Conservation (phyloP, 805 yeast species). For the Candida maris region DNA sequence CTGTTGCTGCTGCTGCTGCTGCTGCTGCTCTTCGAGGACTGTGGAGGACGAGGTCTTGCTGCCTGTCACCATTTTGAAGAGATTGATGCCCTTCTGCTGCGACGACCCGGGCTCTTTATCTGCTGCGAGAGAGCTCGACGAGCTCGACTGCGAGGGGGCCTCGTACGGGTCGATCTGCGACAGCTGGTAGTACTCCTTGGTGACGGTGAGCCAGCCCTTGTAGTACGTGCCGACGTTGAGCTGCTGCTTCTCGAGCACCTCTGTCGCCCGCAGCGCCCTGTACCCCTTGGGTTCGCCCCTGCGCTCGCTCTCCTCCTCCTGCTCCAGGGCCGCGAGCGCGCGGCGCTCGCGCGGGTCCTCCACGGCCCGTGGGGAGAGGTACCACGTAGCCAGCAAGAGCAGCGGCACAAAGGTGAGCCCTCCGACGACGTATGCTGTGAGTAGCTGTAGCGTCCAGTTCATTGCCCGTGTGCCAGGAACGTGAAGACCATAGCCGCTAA, state of each 20-base stretch:
- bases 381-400: conserved; percentile 39
- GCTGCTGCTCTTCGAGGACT: conserved; percentile 4
- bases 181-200: conserved; percentile 65
- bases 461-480: conserved; percentile 5
- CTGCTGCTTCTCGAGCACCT: conserved; percentile 55
- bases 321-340: conserved; percentile 27
- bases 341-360: conserved; percentile 19
- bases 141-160: conserved; percentile 13
- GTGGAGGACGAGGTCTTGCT: conserved; percentile 3
- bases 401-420: conserved; percentile 79
- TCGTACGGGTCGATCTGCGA: conserved; percentile 35
- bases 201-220: conserved; percentile 82
- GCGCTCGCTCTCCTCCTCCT: conserved; percentile 24
- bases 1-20: too few species aligned
- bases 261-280: conserved; percentile 50
- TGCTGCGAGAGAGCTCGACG: conserved; percentile 8
- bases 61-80: conserved; percentile 22
- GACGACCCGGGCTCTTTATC: conserved; percentile 4
- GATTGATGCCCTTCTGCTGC: conserved; percentile 6
- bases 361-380: conserved; percentile 34
- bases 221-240: conserved; percentile 61
- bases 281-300: conserved; percentile 28
- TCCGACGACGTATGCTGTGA: conserved; percentile 62
- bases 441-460: conserved; percentile 28
- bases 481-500: too few species aligned